Conservation (phyloP, 73 alveolate genomes). For the Paramecium primaurelia region DNA sequence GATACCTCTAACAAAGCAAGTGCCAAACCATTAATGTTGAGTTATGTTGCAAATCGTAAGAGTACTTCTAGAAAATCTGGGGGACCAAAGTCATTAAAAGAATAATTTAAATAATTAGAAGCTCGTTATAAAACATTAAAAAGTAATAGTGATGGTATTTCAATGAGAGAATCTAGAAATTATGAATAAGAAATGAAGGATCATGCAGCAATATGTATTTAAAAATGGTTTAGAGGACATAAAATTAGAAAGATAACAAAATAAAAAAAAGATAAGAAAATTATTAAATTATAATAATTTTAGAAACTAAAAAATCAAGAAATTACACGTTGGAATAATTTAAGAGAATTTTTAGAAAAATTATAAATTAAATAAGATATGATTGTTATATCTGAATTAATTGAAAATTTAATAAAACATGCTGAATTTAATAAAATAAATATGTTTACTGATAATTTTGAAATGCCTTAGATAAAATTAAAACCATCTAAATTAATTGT, state of each 20-base stretch:
- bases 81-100: not conserved
- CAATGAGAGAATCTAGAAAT: slow-evolving; percentile 6
- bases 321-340: not conserved
- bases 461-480: not conserved
- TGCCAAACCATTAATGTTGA: not conserved
- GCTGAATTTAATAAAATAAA: not conserved
- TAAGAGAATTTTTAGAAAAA: not conserved
- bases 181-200: slow-evolving; percentile 22
- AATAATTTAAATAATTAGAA: not conserved
- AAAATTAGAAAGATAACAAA: not conserved
- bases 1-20: not conserved
- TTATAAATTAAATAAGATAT: not conserved
- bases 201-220: not conserved
- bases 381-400: not conserved
- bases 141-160: not conserved
- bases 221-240: not conserved
- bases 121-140: not conserved
- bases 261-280: not conserved
- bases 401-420: not conserved
- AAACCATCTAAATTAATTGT: not conserved
- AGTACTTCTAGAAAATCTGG: not conserved
- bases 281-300: not conserved
- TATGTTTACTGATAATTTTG: not conserved
- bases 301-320: not conserved
- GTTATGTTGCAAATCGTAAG: not conserved